Evolutionary conservation across 2,329 filamentous ascomycete genomes (phyloP), one percentile per base, ranked within the genome.

Genomic region (Sclerotinia minor): DNA sequence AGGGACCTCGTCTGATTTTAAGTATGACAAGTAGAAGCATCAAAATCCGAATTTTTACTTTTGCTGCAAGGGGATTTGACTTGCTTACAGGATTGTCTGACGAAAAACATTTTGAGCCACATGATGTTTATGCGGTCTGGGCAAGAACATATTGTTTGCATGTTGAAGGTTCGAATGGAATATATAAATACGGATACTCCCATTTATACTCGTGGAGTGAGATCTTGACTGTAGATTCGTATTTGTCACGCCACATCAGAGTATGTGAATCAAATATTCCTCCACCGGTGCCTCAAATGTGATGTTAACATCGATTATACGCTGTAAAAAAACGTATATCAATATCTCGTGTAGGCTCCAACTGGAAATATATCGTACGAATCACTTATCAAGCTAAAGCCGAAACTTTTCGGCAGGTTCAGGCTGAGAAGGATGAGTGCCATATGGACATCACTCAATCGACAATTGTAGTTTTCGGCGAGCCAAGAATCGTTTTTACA

Each of bases 321-420:
- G 38, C 35, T 52, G 21, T 38, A 54, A 38, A 41, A 21, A 29
- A 47, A 35, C 38, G 19, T 5, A 21, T 53, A 17, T 53, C 19
- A 47, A 44, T 38, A 19, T 24, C 13, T 64, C 29, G 8, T 29
- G 21, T 49, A 21, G 19, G 32, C 9, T 26, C 35, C 32, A 19
- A 38, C 21, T 24, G 35, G 3, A 21, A 11, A 32, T 24, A n/a
- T 8, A n/a, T 55, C 24, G 53, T 55, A 17, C 1, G 29, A 38
- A 45, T 45, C 24, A 6, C 24, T 3, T 21, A 29, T 29, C 52
- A 55, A 32, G 13, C 21, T n/a, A 19, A 55, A 21, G 17, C n/a
- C 15, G 13, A 50, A 58, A 61, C 52, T 21, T 75, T 67, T 17
- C 9, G 29, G 21, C 35, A 17, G 8, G 21, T 41, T 57, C 35